Conservation (phyloP, 2,329 filamentous ascomycete genomes). For the Ceratocystis alfenasii region DNA sequence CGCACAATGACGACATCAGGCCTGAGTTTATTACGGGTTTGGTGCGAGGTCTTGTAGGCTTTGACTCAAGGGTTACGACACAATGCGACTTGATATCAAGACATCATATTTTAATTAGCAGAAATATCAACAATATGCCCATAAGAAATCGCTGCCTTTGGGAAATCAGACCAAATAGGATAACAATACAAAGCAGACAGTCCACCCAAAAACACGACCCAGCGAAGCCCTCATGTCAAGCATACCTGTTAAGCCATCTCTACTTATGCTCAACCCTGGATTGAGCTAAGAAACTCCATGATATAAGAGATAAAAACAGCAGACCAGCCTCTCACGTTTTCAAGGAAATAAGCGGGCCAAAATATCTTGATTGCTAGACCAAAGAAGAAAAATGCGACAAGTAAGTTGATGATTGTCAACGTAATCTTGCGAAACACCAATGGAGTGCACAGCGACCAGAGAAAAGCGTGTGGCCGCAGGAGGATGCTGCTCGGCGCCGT, state of each 20-base stretch:
- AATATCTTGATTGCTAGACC: slow-evolving; percentile 5
- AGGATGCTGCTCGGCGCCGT: not conserved
- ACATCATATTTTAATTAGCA: not conserved
- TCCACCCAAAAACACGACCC: not conserved
- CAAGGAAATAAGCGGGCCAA: not conserved
- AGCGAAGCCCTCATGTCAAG: not conserved
- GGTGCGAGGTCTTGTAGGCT: not conserved
- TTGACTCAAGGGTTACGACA: not conserved
- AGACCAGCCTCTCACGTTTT: not conserved
- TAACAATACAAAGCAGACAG: not conserved
- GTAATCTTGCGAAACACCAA: not conserved
- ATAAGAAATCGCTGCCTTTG: not conserved
- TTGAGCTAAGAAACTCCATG: not conserved
- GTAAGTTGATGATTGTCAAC: not conserved
- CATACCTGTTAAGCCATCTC: not conserved
- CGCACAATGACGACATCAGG: slow-evolving; percentile 20
- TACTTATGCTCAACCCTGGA: not conserved
- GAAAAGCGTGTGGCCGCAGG: not conserved
- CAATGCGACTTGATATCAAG: not conserved
- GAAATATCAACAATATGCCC: not conserved
- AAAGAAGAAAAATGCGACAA: not conserved
- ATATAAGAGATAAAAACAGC: not conserved
- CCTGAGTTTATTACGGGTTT: not conserved
- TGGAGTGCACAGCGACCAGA: not conserved
- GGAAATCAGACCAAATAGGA: not conserved